Percentiles rank a stretch among this genome's conserved stretches.
phyloP scores from a whole-genome alignment of 805 yeast genomes.

The Wickerhamiella nectarea region DNA sequence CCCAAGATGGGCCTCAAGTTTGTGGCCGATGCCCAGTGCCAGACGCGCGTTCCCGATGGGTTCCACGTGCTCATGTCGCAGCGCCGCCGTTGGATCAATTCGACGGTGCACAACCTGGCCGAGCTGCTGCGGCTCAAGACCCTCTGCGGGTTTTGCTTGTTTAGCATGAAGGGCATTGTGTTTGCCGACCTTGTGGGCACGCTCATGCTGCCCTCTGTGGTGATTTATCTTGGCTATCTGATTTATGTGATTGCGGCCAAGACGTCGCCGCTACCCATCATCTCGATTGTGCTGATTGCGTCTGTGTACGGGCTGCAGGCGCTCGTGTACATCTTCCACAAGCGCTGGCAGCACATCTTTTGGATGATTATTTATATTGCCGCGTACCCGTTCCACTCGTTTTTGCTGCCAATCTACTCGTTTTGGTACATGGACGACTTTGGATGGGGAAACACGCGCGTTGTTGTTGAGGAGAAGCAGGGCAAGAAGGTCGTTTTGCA shows the following conservation, averaged over 20 bases:
- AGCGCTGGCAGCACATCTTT: constrained; percentile 35
- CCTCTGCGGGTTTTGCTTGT: constrained; percentile 48
- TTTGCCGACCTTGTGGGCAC: constrained; percentile 46
- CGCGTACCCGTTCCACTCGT: constrained; percentile 51
- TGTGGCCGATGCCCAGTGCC: constrained; percentile 44
- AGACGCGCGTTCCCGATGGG: constrained; percentile 43
- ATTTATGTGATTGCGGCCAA: constrained; percentile 36
- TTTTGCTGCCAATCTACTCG: constrained; percentile 44
- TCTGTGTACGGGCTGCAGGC: constrained; percentile 47
- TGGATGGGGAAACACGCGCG: constrained; percentile 53
- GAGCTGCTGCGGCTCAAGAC: constrained; percentile 43
- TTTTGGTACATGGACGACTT: constrained; percentile 56
- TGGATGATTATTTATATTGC: constrained; percentile 45
- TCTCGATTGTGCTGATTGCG: constrained; percentile 44
- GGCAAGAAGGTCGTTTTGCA: constrained; percentile 33
- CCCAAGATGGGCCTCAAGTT: constrained; percentile 42
- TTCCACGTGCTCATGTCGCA: constrained; percentile 47
- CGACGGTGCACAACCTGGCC: constrained; percentile 48
- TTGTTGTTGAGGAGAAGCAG: constrained; percentile 39
- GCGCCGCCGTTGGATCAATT: constrained; percentile 56
- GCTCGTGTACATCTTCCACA: constrained; percentile 36
- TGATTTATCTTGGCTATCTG: constrained; percentile 40
- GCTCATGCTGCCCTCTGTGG: constrained; percentile 45
- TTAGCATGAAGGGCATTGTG: constrained; percentile 48
- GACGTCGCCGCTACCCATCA: constrained; percentile 37